A percentile compares a stretch with the other conserved stretches of the same genome.
Evolutionary conservation across 441 rosid species (phyloP).

Genomic region (California macrophylla): DNA sequence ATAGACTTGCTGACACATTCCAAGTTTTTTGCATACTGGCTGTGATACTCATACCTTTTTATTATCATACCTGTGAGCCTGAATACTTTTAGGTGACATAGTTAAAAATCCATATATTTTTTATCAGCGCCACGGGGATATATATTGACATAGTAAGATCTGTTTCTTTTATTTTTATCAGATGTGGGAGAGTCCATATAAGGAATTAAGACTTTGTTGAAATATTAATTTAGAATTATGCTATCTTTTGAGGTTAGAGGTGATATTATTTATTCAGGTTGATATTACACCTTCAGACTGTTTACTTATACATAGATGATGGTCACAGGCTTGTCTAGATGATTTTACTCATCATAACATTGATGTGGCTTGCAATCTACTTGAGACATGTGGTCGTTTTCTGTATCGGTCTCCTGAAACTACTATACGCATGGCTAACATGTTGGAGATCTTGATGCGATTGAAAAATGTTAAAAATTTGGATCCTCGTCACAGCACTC

Average conservation of each 20-base stretch:
- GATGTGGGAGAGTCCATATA: neutral
- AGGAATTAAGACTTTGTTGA: neutral
- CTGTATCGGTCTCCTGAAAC: conserved; percentile 98
- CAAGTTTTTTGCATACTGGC: neutral
- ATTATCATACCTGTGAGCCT: neutral
- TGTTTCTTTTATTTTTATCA: conserved; percentile 5
- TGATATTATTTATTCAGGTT: conserved; percentile 1
- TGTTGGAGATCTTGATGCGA: conserved; percentile 99
- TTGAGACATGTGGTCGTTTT: conserved; percentile 98
- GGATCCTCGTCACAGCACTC: conserved; percentile 97
- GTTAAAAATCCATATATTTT: neutral
- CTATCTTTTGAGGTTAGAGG: conserved; percentile 1
- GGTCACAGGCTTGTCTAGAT: conserved; percentile 83
- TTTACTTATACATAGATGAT: conserved; percentile 14
- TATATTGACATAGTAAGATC: neutral
- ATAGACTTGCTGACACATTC: neutral
- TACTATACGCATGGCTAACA: conserved; percentile 82
- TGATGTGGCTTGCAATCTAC: conserved; percentile 96
- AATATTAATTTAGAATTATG: neutral
- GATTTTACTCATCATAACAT: conserved; percentile 99
- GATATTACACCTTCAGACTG: neutral
- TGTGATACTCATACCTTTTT: neutral
- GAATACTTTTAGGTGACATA: neutral
- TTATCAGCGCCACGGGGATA: no score
- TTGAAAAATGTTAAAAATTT: conserved; percentile 97